Base-by-base conservation (phyloP, 176 grass and related monocot species). In the Rhipidocladum racemiflorum region DNA sequence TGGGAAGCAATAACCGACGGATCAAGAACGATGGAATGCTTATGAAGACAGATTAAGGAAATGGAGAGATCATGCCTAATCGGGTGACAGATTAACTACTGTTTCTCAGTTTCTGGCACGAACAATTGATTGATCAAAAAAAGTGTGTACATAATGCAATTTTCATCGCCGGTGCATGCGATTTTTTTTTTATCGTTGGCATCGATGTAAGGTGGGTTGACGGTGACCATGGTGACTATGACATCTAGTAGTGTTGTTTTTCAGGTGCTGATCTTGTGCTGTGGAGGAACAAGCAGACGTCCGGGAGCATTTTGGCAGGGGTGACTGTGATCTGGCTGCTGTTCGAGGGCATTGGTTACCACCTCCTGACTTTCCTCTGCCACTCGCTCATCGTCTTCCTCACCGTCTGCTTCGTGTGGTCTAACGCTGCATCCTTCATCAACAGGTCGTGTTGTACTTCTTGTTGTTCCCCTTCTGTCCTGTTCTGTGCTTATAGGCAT, bases 281-380 rank as follows among this genome's bases (percentile, higher is more conserved):
- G 53, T 97, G 95, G 92, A 97, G 95, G 78, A 77, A 97, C 38
- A 97, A 91, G 55, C 81, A 91, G 79, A 77, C 81, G 23, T 94
- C 95, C 1, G 95, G 88, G 7, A 87, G 89, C 69, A 97, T 94
- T 51, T 79, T 97, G 32, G 88, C 78, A 35, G 92, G 86, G 32
- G 85, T 92, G 9, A 97, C 95, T 11, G 84, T 97, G 24, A 89
- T 92, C 23, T 97, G 95, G 95, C 11, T 94, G 81, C 79, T 97
- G 49, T 97, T 97, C 78, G 95, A 94, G 80, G 91, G 90, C 48
- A 89, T 94, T 3, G 92, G 95, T 35, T 97, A 97, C 85, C 95
- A 92, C 70, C 90, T 97, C 25, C 77, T 97, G 21, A 84, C 95
- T n/a, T 91, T 97, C 69, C 75, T 92, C 29, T 92, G 95, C 49